These are phyloP conservation scores for Lactifluus subvellereus DNA, from an alignment of 768 basidiomycete species.

Conservation along the genomic window DNA sequence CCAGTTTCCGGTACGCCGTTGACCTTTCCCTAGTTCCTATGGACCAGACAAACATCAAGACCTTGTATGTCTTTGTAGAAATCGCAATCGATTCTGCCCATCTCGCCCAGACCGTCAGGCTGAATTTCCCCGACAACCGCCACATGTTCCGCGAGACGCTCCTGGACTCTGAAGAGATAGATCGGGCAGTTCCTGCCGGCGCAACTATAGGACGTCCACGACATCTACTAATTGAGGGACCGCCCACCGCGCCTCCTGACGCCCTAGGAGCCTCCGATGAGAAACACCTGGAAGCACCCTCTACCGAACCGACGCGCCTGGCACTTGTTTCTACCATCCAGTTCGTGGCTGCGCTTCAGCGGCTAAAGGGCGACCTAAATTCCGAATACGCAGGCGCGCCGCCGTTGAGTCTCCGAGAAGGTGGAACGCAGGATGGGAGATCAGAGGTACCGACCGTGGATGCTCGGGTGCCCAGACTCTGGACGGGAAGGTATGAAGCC, in stretches of 20 bases:
- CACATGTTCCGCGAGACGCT: slow-evolving; percentile 58
- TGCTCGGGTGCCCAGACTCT: slow-evolving; percentile 30
- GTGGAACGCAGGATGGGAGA: not conserved
- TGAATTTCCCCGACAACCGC: slow-evolving; percentile 82
- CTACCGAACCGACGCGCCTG: slow-evolving; percentile 51
- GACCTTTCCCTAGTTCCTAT: slow-evolving; percentile 67
- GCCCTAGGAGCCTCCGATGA: slow-evolving; percentile 16
- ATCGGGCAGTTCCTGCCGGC: slow-evolving; percentile 45
- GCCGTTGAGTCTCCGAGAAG: slow-evolving; percentile 23
- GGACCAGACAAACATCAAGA: slow-evolving; percentile 88
- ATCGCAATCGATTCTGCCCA: slow-evolving; percentile 88
- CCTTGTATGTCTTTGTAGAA: slow-evolving; percentile 96
- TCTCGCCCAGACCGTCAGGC: slow-evolving; percentile 73
- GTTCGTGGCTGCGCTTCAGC: slow-evolving; percentile 89
- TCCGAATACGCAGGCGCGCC: slow-evolving; percentile 32
- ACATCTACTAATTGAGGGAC: slow-evolving; percentile 59
- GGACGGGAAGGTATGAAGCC: slow-evolving; percentile 64
- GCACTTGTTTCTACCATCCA: slow-evolving; percentile 97
- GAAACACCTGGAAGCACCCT: slow-evolving; percentile 18
- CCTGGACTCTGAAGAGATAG: slow-evolving; percentile 46
- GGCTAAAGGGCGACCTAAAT: slow-evolving; percentile 72
- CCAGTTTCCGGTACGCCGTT: not conserved
- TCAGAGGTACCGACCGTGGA: slow-evolving; percentile 18
- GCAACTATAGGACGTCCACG: slow-evolving; percentile 32
- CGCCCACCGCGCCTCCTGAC: slow-evolving; percentile 1